Conservation (phyloP, 192 early-diverging fungal genomes). For the Diversispora eburnea region DNA sequence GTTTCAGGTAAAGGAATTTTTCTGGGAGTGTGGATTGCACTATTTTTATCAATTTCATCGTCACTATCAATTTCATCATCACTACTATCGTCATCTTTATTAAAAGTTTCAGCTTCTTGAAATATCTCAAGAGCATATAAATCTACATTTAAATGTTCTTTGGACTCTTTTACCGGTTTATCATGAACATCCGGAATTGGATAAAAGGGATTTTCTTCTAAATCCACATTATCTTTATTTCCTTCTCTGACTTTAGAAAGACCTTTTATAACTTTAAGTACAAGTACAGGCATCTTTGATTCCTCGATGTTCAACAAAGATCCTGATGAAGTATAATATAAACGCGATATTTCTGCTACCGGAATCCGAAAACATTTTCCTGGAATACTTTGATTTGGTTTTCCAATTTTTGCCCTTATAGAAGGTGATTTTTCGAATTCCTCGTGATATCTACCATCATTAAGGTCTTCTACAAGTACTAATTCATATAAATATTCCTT, state of each 20-base stretch:
- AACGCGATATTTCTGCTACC: conserved; percentile 43
- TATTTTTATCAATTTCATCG: conserved; percentile 1
- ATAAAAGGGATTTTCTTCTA: conserved; percentile 9
- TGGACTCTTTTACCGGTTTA: conserved; percentile 24
- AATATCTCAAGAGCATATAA: conserved; percentile 41
- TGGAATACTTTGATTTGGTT: conserved; percentile 34
- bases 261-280: conserved; percentile 57
- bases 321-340: conserved; percentile 75
- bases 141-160: conserved; percentile 27
- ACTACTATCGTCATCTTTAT: conserved; percentile 26
- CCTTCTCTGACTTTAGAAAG: background rate
- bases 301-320: conserved; percentile 75
- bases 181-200: conserved; percentile 28
- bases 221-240: background rate
- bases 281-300: conserved; percentile 60
- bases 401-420: background rate
- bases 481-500: conserved; percentile 50
- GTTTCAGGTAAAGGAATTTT: background rate
- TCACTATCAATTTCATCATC: background rate
- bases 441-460: conserved; percentile 78
- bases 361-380: conserved; percentile 42
- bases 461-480: conserved; percentile 57
- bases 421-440: conserved; percentile 36
- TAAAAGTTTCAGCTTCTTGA: conserved; percentile 12
- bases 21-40: background rate